These are phyloP conservation scores for Lentinula aciculospora DNA, from an alignment of 768 basidiomycete genomes.

Conservation along the genomic window DNA sequence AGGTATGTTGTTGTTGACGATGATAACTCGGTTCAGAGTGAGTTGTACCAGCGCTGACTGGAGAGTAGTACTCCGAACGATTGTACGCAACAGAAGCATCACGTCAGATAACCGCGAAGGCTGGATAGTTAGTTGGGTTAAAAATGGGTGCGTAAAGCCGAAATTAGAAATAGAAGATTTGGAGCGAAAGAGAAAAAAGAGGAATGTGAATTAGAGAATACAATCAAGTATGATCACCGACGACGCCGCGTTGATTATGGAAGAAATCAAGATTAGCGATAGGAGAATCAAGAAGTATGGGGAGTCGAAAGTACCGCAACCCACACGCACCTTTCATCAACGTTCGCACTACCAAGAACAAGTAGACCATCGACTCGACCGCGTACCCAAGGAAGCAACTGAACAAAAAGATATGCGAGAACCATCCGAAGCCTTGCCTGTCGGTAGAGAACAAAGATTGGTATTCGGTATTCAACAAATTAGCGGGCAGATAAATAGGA, in stretches of 20 bases:
- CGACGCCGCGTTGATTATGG: not conserved
- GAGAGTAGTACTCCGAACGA: not conserved
- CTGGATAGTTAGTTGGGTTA: slow-evolving; percentile 33
- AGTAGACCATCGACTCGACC: slow-evolving; percentile 81
- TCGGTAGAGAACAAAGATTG: not conserved
- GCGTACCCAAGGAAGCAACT: slow-evolving; percentile 88
- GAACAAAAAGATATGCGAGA: slow-evolving; percentile 89
- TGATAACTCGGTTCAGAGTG: not conserved
- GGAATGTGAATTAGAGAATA: not conserved
- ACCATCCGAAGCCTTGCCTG: slow-evolving; percentile 94
- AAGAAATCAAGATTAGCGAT: too few species aligned
- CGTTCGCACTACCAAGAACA: slow-evolving; percentile 96
- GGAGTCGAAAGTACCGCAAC: not conserved
- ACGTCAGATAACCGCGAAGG: slow-evolving; percentile 91
- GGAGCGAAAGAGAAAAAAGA: not conserved
- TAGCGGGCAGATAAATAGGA: too few species aligned
- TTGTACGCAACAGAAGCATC: slow-evolving; percentile 1
- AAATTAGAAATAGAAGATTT: not conserved
- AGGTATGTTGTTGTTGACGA: not conserved
- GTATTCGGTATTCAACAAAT: too few species aligned
- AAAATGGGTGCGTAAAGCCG: not conserved
- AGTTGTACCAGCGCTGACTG: not conserved
- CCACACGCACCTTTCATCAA: slow-evolving; percentile 85
- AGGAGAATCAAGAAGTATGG: too few species aligned
- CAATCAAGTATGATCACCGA: not conserved